Percentiles rank a stretch among this genome's conserved stretches.
Conservation (phyloP, 2,329 filamentous ascomycete species). For the Aureobasidium sp. region DNA sequence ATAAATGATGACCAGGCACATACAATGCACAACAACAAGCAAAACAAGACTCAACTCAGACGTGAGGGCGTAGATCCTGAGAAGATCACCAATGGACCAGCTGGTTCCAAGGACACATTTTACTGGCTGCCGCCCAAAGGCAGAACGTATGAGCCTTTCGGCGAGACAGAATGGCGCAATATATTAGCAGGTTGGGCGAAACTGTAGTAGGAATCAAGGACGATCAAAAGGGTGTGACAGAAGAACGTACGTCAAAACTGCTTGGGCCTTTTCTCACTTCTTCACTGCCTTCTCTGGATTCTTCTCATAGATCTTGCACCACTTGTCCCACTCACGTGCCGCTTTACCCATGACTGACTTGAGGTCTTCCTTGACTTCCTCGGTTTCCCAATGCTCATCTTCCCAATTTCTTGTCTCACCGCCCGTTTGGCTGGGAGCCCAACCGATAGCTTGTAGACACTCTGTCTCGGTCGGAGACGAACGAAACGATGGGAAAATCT, state of each 20-base stretch:
- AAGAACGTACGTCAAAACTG: not conserved
- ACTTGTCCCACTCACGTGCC: conserved; percentile 36
- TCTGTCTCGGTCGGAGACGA: conserved; percentile 33
- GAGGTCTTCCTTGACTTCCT: conserved; percentile 37
- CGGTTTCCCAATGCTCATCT: conserved; percentile 39
- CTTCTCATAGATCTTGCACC: conserved; percentile 33
- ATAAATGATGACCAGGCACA: conserved; percentile 42
- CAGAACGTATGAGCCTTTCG: conserved; percentile 52
- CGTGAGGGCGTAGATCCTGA: conserved; percentile 58
- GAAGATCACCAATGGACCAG: conserved; percentile 39
- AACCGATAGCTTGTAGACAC: conserved; percentile 39
- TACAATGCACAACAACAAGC: conserved; percentile 69
- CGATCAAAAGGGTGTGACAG: not conserved
- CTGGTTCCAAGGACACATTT: conserved; percentile 40
- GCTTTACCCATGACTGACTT: conserved; percentile 35
- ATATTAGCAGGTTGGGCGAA: conserved; percentile 35
- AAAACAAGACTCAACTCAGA: conserved; percentile 66
- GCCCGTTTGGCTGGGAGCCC: conserved; percentile 32
- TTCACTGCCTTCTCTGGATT: conserved; percentile 35
- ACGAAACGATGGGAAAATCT: conserved; percentile 30
- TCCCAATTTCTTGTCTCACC: conserved; percentile 35
- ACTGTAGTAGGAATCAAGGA: not conserved
- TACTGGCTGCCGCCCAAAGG: conserved; percentile 45
- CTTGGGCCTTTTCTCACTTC: conserved; percentile 30
- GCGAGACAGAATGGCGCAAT: conserved; percentile 50